Evolutionary conservation across 2,329 filamentous ascomycete species (phyloP).

Genomic region (Trichophyton equinum): DNA sequence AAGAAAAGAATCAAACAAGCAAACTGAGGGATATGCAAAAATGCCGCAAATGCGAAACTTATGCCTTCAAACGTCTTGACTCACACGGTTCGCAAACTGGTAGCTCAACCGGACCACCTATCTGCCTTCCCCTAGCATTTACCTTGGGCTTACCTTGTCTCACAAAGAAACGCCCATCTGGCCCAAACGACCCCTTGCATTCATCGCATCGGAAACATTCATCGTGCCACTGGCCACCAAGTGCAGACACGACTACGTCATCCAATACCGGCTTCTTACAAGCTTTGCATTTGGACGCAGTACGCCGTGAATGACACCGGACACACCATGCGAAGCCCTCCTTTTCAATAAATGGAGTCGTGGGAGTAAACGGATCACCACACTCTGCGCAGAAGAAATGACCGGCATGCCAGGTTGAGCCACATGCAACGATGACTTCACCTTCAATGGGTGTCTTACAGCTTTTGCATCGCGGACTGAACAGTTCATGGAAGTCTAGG

Average conservation of each 20-base stretch:
- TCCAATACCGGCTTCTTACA: constrained; percentile 79
- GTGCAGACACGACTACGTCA: constrained; percentile 74
- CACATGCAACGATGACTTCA: constrained; percentile 85
- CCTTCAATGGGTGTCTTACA: constrained; percentile 95
- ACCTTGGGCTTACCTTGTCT: constrained; percentile 40
- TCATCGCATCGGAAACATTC: constrained; percentile 76
- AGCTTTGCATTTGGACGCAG: constrained; percentile 74
- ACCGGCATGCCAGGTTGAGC: constrained; percentile 90
- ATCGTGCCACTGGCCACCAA: constrained; percentile 89
- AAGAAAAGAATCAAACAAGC: background rate
- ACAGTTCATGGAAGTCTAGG: constrained; percentile 95
- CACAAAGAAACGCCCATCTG: constrained; percentile 52
- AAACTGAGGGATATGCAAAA: constrained; percentile 1
- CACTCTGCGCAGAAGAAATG: constrained; percentile 99
- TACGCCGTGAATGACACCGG: constrained; percentile 80
- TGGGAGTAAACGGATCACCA: constrained; percentile 59
- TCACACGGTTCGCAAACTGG: constrained; percentile 53
- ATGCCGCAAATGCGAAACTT: constrained; percentile 4
- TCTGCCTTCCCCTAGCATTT: constrained; percentile 35
- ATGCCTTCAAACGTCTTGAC: constrained; percentile 49
- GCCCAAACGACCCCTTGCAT: constrained; percentile 45
- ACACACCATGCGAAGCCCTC: constrained; percentile 98
- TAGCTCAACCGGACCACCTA: constrained; percentile 39
- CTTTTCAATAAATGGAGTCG: constrained; percentile 83
- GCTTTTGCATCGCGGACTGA: constrained; percentile 83